phyloP scores from a whole-genome alignment of 495 filamentous ascomycete genomes.

The Venustampulla echinocandica region DNA sequence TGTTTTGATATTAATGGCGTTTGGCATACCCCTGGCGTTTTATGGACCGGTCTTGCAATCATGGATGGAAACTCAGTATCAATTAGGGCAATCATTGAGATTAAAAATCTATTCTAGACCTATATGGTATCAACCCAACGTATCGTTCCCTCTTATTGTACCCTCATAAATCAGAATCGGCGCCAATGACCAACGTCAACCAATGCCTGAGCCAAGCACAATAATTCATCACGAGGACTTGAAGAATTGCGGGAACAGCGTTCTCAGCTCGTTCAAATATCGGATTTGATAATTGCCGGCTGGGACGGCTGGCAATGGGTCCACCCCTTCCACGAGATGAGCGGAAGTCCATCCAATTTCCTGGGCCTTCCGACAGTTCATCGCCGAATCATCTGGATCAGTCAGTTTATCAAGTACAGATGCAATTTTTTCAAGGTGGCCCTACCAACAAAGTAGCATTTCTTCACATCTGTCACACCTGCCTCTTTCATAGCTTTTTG shows the following conservation, averaged over 20 bases:
- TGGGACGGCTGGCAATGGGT: slow-evolving; percentile 46
- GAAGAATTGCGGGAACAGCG: slow-evolving; percentile 72
- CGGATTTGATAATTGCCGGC: slow-evolving; percentile 62
- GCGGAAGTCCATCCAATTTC: slow-evolving; percentile 70
- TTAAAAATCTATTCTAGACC: too few species aligned
- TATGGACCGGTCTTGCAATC: background rate
- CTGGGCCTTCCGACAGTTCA: slow-evolving; percentile 64
- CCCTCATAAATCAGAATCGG: background rate
- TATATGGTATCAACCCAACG: too few species aligned
- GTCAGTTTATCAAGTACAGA: slow-evolving; percentile 10
- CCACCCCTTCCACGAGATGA: slow-evolving; percentile 70
- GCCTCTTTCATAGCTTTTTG: slow-evolving; percentile 68
- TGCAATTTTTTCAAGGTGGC: slow-evolving; percentile 15
- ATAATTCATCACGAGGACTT: slow-evolving; percentile 26
- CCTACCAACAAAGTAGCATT: slow-evolving; percentile 84
- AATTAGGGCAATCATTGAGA: too few species aligned
- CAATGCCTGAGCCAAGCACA: background rate
- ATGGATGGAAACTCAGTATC: background rate
- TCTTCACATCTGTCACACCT: slow-evolving; percentile 42
- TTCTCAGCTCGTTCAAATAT: slow-evolving; percentile 62
- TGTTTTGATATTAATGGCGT: slow-evolving; percentile 9
- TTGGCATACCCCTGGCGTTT: slow-evolving; percentile 17
- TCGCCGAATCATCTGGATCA: slow-evolving; percentile 64
- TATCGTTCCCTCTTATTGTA: too few species aligned
- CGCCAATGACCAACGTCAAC: background rate